Conservation (phyloP, 371 early-diverging fungal species). For the Apophysomyces ossiformis region DNA sequence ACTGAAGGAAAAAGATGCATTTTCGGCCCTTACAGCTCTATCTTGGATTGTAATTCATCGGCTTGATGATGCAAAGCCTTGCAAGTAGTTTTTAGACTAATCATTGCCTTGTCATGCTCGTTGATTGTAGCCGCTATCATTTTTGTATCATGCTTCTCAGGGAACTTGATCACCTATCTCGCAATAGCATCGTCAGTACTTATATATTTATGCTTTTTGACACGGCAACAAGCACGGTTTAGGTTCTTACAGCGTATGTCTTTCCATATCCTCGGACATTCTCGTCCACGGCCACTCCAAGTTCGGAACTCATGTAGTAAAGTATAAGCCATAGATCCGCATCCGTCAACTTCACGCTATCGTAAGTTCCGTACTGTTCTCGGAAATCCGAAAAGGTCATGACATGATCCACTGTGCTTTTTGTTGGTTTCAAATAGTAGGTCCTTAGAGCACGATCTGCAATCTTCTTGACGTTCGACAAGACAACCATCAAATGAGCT, state of each 20-base stretch:
- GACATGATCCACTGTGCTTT: slow-evolving; percentile 26
- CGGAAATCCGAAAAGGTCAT: slow-evolving; percentile 45
- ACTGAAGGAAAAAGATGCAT: background rate
- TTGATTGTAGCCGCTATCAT: slow-evolving; percentile 32
- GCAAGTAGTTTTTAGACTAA: slow-evolving; percentile 52
- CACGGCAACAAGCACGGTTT: background rate
- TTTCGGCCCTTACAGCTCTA: slow-evolving; percentile 36
- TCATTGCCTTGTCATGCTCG: slow-evolving; percentile 52
- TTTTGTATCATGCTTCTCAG: slow-evolving; percentile 16
- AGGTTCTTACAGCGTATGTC: slow-evolving; percentile 21
- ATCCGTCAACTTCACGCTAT: slow-evolving; percentile 36
- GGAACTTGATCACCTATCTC: slow-evolving; percentile 40
- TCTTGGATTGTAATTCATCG: slow-evolving; percentile 47
- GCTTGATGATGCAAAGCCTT: slow-evolving; percentile 51
- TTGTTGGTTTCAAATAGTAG: slow-evolving; percentile 21
- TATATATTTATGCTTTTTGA: background rate
- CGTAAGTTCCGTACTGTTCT: slow-evolving; percentile 22
- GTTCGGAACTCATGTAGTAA: slow-evolving; percentile 32
- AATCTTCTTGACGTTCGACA: slow-evolving; percentile 38
- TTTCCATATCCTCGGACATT: slow-evolving; percentile 40
- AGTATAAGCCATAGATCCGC: slow-evolving; percentile 38
- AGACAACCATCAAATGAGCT: slow-evolving; percentile 27
- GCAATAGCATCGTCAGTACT: background rate
- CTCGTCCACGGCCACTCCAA: slow-evolving; percentile 36
- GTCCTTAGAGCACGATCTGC: slow-evolving; percentile 21